A percentile compares a stretch with the other conserved stretches of the same genome.
Conservation (phyloP, 139 green algal genomes). For the Chloropicon primus region DNA sequence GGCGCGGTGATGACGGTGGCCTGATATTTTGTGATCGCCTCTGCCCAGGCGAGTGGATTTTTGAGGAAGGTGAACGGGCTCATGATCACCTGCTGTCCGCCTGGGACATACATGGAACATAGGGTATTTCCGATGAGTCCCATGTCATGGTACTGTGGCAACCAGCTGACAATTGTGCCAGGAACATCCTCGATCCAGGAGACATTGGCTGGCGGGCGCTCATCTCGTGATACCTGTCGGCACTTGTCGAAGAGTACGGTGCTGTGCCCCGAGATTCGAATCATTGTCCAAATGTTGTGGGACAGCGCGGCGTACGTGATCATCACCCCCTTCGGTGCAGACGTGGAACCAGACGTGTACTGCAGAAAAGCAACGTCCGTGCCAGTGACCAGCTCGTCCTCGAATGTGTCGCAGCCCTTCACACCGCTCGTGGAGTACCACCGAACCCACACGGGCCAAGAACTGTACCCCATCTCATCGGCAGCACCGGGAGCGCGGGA, state of each 20-base stretch:
- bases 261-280: slow-evolving; percentile 4
- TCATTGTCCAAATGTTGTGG: neutral
- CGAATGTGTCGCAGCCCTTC: neutral
- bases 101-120: slow-evolving; percentile 2
- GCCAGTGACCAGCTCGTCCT: neutral
- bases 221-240: neutral
- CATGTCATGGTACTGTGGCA: slow-evolving; percentile 36
- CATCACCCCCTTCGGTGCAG: neutral
- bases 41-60: slow-evolving; percentile 14
- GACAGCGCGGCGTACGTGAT: neutral
- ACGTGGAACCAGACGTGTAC: neutral
- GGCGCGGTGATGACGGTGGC: slow-evolving; percentile 15
- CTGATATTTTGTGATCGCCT: slow-evolving; percentile 9
- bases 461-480: neutral
- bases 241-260: slow-evolving; percentile 6
- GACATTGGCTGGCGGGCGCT: neutral
- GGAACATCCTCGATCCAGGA: neutral
- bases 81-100: neutral
- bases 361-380: neutral
- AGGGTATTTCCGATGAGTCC: slow-evolving; percentile 23
- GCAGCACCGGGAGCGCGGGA: neutral
- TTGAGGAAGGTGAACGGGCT: slow-evolving; percentile 15
- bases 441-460: neutral
- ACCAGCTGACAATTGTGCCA: slow-evolving; percentile 14
- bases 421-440: neutral